These are phyloP conservation scores for Grigorovia jiainica DNA, from an alignment of 805 yeast genomes.

Conservation along the genomic window DNA sequence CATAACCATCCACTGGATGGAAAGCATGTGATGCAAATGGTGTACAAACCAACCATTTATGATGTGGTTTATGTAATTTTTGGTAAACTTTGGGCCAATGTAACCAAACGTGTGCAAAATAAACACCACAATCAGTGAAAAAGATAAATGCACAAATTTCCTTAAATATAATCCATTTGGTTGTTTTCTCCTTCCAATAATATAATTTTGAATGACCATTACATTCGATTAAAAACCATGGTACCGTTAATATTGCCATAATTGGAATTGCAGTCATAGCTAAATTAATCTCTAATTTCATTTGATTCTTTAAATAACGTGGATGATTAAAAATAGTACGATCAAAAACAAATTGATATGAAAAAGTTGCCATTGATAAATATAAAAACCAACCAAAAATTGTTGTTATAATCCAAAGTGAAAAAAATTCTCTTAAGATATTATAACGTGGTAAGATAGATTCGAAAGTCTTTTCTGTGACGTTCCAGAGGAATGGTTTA, in stretches of 20 bases:
- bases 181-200: slow-evolving; percentile 58
- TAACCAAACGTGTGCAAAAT: slow-evolving; percentile 82
- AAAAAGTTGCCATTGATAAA: slow-evolving; percentile 61
- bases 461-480: slow-evolving; percentile 46
- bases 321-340: slow-evolving; percentile 91
- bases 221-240: slow-evolving; percentile 81
- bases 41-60: slow-evolving; percentile 97
- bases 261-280: slow-evolving; percentile 77
- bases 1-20: slow-evolving; percentile 96
- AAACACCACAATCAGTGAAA: slow-evolving; percentile 91
- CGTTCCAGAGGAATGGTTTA: slow-evolving; percentile 48
- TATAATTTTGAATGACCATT: slow-evolving; percentile 78
- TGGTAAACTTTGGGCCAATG: slow-evolving; percentile 91
- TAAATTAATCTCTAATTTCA: slow-evolving; percentile 69
- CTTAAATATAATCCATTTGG: slow-evolving; percentile 43
- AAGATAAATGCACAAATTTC: slow-evolving; percentile 76
- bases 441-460: slow-evolving; percentile 69
- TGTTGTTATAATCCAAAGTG: slow-evolving; percentile 60
- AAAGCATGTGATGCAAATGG: slow-evolving; percentile 98
- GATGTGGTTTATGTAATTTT: slow-evolving; percentile 89
- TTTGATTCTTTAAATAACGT: slow-evolving; percentile 87
- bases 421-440: slow-evolving; percentile 56
- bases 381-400: slow-evolving; percentile 85
- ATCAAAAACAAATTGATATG: slow-evolving; percentile 75
- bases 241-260: slow-evolving; percentile 81